Base-by-base conservation (phyloP, 148 eudicot genomes). In the Simmondsia chinensis region DNA sequence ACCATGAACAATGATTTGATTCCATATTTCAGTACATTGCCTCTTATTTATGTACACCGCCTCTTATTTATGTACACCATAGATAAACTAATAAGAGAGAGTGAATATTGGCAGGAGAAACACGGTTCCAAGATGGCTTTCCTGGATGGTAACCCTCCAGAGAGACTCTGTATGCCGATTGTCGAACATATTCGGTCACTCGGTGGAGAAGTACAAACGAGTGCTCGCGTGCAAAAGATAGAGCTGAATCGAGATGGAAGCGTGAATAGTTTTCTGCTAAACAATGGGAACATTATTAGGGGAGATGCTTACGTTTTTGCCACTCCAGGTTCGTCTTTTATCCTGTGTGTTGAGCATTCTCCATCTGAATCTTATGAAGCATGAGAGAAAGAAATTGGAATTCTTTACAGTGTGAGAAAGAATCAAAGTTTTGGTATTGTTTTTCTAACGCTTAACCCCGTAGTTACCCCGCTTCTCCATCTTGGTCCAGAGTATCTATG, bases 111-210 rank as follows among this genome's bases (percentile, higher is more conserved):
- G 50, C 75, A 93, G 99, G 99, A 93, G 57, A 93, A 86, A 61
- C 86, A 93, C 72, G 99, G 99, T 33, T 93, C 99, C 3, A 93
- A 93, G 64, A 82, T 93, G 89, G 99, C 99, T 64, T 93, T 93
- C 57, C 63, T 93, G 60, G 99, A 91, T 69, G 99, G 99, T 23
- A 91, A 77, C 46, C 99, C 99, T 51, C 99, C 95, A 9, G 99
- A 91, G 66, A 82, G 99, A 60, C 86, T 85, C 39, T 91, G 99
- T 73, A 72, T 65, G 93, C 99, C 99, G 24, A 86, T 85, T 53
- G 95, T 66, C 46, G 75, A 91, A 39, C 99, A 85, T 59, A 73
- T 91, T 27, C 48, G 43, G 65, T 82, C 95, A 35, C 72, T 66
- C 35, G 95, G 99, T 38, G 95, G 99, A 58, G 81, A 91, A 65